Evolutionary conservation across 306 rosid species (phyloP), one percentile per base, ranked within the genome.

Genomic region (Boehmeria nivea): DNA sequence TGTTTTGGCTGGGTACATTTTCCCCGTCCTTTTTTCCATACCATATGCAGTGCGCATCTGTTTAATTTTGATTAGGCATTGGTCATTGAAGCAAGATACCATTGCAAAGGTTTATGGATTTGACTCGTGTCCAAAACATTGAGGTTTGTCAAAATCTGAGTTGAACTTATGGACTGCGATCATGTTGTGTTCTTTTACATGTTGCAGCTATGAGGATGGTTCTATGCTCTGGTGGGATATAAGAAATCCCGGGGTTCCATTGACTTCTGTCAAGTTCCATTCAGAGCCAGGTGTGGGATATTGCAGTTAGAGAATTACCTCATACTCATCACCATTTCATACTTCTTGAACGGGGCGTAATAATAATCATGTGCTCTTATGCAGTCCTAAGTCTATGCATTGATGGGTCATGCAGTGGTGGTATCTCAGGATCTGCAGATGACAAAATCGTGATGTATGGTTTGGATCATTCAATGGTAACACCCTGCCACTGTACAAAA

Each of bases 181-280:
- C 3, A 28, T 28, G 34, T 28, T 8, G 43, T 54, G 47, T 48
- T 54, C 51, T 56, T 27, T 51, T 12, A 38, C 66, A 48, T 68
- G 65, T 42, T 66, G 70, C 66, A 91, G 98, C 55, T 87, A 82
- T 47, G 95, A 89, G 74, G 97, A 91, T 52, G 98, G 96, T 50
- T 80, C 93, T 65, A 87, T 91, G 96, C 95, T 87, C 65, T 91
- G 87, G 96, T 84, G 98, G 98, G 98, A 91, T 77, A 28, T 87
- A 61, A 74, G 96, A 69, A 77, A 87, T 63, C 83, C 81, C 0
- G 67, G 75, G 33, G 68, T 62, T 68, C 98, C 96, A 37, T 1
- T 82, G 59, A 71, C 93, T 39, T 76, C 80, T 42, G 95, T 84
- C 43, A 87, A 83, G 72, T 87, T 81, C 54, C 98, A 91, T 73